Base-by-base conservation (phyloP, 169 alveolate species). In the Ophryocystis elektroscirrha region DNA sequence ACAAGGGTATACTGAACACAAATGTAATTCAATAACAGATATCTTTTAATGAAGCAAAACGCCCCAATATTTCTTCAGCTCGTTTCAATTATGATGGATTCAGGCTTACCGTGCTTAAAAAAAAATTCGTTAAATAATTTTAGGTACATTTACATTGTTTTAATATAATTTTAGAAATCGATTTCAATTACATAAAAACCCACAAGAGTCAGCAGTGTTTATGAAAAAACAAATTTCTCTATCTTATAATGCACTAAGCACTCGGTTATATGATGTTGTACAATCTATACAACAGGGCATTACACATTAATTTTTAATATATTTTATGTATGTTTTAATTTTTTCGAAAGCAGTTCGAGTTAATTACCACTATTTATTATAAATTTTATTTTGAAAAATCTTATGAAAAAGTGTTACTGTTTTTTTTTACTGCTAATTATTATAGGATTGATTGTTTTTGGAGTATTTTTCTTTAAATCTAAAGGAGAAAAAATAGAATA, bases 51-150 rank as follows among this genome's bases (percentile, higher is more conserved):
- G 7, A 68, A 94, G 51, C 84, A 79, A 47, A 80, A 81, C 55
- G 73, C 81, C 49, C 76, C 76, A 27, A 71, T 72, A 58, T 56
- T 87, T 38, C 61, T 73, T n/a, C 66, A 73, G 18, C 63, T 84
- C 5, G 78, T 84, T 12, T 71, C 75, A 37, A 46, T 83, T 48
- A 76, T 84, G 84, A 59, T 71, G 61, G 69, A 80, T 37, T 73
- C 93, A 25, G 92, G 93, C 20, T 73, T 90, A 44, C 84, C 91
- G 9, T 87, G 96, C 62, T 87, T 85, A 67, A 77, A 90, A 53
- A 81, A 76, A 27, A 72, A 68, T 41, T 73, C 95, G 0, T 71
- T 90, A 61, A 71, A 70, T 27, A 71, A 75, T 46, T 58, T 76
- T 24, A 62, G 57, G 64, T 59, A 12, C 19, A 53, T 43, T 15